Evolutionary conservation across 257 asterid genomes (phyloP).

Genomic region (Marsdenia floribunda): DNA sequence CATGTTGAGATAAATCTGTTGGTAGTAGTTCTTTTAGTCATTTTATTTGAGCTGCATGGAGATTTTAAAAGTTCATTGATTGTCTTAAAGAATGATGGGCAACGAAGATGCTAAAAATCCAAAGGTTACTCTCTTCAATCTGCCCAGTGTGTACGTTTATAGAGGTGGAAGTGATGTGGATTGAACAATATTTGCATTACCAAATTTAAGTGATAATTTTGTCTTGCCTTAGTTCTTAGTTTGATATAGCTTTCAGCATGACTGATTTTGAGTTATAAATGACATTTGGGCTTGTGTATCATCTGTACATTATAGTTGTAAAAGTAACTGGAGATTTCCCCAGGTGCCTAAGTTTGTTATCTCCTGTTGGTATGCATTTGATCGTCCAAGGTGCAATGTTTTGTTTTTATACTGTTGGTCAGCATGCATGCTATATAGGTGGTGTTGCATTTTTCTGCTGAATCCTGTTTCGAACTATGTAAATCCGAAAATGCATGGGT

Average conservation of each 20-base stretch:
- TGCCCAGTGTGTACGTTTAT: neutral
- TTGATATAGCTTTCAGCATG: neutral
- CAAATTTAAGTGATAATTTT: neutral
- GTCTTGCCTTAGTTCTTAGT: neutral
- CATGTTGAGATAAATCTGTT: neutral
- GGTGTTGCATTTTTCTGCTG: neutral
- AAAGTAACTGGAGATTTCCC: neutral
- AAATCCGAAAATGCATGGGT: neutral
- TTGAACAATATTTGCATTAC: neutral
- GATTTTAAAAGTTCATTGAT: neutral
- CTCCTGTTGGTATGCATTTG: neutral
- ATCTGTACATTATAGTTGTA: neutral
- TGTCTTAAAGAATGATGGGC: neutral
- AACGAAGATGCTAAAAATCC: neutral
- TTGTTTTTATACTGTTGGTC: no score
- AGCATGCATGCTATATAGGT: neutral
- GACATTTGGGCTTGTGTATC: neutral
- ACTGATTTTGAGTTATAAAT: neutral
- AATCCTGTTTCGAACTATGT: neutral
- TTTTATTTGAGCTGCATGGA: neutral
- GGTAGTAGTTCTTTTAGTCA: neutral
- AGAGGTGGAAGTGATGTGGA: neutral
- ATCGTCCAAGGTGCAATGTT: no score
- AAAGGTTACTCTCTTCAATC: neutral
- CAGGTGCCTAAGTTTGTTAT: neutral